Percentiles rank a stretch among this genome's conserved stretches.
phyloP scores from a whole-genome alignment of 1,284 basidiomycete species.

The Papiliotrema terrestris region DNA sequence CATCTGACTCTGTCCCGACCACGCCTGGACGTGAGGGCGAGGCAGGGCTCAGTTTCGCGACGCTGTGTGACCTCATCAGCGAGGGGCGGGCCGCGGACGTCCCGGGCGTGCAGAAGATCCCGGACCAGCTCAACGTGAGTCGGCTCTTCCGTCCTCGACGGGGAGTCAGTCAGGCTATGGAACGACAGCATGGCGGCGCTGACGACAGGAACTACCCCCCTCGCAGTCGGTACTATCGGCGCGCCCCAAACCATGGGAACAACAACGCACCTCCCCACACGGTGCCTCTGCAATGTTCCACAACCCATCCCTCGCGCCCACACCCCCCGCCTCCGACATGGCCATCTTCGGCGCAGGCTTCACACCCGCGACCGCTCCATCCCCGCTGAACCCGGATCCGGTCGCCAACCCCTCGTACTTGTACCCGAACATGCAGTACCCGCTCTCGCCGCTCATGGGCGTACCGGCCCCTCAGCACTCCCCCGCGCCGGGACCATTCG shows the following conservation, averaged over 20 bases:
- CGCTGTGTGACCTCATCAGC: slow-evolving; percentile 25
- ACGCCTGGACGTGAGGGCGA: slow-evolving; percentile 1
- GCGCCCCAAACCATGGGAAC: slow-evolving; percentile 24
- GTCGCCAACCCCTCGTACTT: background rate
- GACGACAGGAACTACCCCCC: background rate
- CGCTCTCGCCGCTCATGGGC: background rate
- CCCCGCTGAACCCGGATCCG: background rate
- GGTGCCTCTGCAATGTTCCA: background rate
- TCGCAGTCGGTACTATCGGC: slow-evolving; percentile 5
- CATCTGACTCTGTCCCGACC: background rate
- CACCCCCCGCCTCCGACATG: background rate
- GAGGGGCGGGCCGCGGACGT: slow-evolving; percentile 35
- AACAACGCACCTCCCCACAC: background rate
- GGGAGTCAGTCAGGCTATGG: background rate
- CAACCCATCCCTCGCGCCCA: background rate
- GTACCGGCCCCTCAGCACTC: background rate
- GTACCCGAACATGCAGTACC: background rate
- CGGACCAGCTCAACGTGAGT: slow-evolving; percentile 33
- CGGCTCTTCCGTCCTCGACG: background rate
- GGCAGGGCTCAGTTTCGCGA: slow-evolving; percentile 25
- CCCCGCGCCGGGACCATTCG: too few species aligned
- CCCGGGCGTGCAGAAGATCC: slow-evolving; percentile 20
- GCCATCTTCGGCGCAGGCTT: background rate
- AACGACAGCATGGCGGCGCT: background rate
- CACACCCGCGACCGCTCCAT: background rate